phyloP scores from a whole-genome alignment of 768 basidiomycete genomes.

The Lactifluus piperatus region DNA sequence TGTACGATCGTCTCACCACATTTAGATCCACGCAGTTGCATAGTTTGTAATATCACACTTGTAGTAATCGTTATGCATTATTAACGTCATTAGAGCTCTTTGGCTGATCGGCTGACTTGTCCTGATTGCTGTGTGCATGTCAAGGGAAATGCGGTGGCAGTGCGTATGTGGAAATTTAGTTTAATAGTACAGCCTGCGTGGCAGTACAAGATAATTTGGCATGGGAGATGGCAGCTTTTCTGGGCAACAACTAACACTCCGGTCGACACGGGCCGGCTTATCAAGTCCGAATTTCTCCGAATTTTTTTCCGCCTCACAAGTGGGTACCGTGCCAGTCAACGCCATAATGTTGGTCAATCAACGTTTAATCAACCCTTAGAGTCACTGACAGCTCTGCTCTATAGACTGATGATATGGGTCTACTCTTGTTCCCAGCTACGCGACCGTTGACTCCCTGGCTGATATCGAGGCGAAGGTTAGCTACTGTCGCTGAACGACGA shows the following conservation, averaged over 20 bases:
- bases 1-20: too few species aligned
- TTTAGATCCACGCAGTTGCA: too few species aligned
- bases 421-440: neutral
- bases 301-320: neutral
- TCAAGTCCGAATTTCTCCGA: neutral
- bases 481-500: constrained; percentile 23
- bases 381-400: neutral
- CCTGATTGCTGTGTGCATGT: neutral
- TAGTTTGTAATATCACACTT: too few species aligned
- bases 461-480: constrained; percentile 4
- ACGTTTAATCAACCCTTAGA: too few species aligned
- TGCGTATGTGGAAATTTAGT: neutral
- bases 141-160: neutral
- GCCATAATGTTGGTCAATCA: neutral
- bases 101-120: neutral
- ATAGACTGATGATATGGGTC: constrained; percentile 1
- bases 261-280: neutral
- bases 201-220: too few species aligned
- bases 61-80: too few species aligned
- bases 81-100: neutral
- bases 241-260: too few species aligned
- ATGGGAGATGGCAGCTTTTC: too few species aligned
- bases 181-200: too few species aligned
- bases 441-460: neutral
- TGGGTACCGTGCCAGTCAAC: neutral